These are phyloP conservation scores for Cyberlindnera xylosilytica DNA, from an alignment of 805 yeast genomes.

Conservation along the genomic window DNA sequence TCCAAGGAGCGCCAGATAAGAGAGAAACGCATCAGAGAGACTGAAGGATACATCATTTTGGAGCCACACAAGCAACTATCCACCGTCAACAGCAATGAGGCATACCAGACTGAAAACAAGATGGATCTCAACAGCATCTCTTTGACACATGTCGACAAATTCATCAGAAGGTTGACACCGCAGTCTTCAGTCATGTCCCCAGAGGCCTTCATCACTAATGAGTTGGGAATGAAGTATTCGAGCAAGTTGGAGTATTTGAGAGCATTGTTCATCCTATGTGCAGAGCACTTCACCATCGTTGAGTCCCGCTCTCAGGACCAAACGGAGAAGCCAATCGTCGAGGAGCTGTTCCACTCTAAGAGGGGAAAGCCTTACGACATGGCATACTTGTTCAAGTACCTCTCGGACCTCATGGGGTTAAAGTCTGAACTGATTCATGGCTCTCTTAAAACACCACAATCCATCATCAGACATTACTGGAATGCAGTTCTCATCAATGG, in stretches of 20 bases:
- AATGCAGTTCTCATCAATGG: constrained; percentile 70
- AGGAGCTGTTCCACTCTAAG: constrained; percentile 41
- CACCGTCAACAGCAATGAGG: constrained; percentile 47
- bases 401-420: constrained; percentile 68
- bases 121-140: constrained; percentile 32
- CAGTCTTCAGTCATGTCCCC: constrained; percentile 42
- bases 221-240: constrained; percentile 49
- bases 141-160: constrained; percentile 41
- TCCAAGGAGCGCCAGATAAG: constrained; percentile 67
- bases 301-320: constrained; percentile 16
- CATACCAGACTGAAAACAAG: constrained; percentile 27
- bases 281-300: constrained; percentile 52
- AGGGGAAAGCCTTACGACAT: constrained; percentile 69
- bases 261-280: constrained; percentile 60
- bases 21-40: constrained; percentile 57
- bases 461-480: constrained; percentile 83
- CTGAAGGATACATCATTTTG: constrained; percentile 56
- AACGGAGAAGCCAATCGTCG: constrained; percentile 28
- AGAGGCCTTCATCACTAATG: constrained; percentile 50
- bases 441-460: constrained; percentile 76
- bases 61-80: constrained; percentile 56
- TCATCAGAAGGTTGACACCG: constrained; percentile 33
- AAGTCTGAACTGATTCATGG: constrained; percentile 79
- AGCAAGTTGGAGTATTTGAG: constrained; percentile 58
- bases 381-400: constrained; percentile 69